These are phyloP conservation scores for Amanita fuliginea DNA, from an alignment of 768 basidiomycete species.

Conservation along the genomic window DNA sequence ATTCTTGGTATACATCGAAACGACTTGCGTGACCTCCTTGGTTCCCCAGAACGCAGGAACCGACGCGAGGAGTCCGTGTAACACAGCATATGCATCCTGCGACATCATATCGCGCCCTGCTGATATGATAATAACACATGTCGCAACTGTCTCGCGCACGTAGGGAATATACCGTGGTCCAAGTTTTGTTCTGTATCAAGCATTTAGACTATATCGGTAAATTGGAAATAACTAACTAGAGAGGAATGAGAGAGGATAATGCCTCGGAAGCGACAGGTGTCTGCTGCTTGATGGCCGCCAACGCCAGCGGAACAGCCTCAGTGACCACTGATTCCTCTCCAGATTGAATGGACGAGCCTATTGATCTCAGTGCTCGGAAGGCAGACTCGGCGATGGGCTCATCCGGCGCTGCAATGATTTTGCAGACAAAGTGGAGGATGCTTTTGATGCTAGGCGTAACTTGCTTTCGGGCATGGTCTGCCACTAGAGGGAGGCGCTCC, in stretches of 20 bases:
- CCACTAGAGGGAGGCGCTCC: constrained; percentile 52
- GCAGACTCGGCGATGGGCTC: constrained; percentile 31
- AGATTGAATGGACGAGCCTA: constrained; percentile 43
- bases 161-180: constrained; percentile 85
- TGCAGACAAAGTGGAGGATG: constrained; percentile 40
- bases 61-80: constrained; percentile 60
- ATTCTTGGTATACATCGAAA: constrained; percentile 45
- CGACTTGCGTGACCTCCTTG: constrained; percentile 43
- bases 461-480: constrained; percentile 40
- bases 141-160: constrained; percentile 60
- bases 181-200: constrained; percentile 45
- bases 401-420: constrained; percentile 31
- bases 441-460: constrained; percentile 37
- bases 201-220: too few species aligned
- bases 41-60: constrained; percentile 79
- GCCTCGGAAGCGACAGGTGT: constrained; percentile 26
- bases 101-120: constrained; percentile 12
- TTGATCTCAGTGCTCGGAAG: constrained; percentile 47
- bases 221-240: constrained; percentile 38
- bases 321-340: constrained; percentile 62
- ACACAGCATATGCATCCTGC: constrained; percentile 29
- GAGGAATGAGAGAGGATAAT: constrained; percentile 42
- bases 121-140: constrained; percentile 41
- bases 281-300: constrained; percentile 35
- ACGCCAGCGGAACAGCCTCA: constrained; percentile 44